A percentile compares a stretch with the other conserved stretches of the same genome.
Evolutionary conservation across 352 stramenopile genomes (phyloP).

Genomic region (Pythium dissotocum): DNA sequence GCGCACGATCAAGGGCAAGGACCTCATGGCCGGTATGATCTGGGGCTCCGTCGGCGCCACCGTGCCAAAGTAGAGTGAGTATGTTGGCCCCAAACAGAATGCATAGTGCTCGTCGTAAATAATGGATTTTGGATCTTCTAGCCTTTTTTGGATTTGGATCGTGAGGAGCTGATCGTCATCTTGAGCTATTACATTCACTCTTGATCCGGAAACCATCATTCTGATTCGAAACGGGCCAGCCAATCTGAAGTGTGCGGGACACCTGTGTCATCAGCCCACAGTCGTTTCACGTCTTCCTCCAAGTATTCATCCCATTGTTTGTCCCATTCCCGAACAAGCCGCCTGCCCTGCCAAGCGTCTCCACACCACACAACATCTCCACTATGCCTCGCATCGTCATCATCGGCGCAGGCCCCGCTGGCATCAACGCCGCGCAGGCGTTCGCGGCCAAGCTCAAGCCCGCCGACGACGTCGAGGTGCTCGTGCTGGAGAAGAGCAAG

Average conservation of each 20-base stretch:
- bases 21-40: conserved; percentile 43
- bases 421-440: conserved; percentile 43
- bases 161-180: not conserved
- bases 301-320: no score
- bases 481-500: conserved; percentile 59
- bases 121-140: no score
- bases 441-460: conserved; percentile 41
- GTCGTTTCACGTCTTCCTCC: no score
- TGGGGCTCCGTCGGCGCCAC: conserved; percentile 38
- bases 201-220: not conserved
- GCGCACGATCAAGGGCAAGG: conserved; percentile 44
- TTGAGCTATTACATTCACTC: not conserved
- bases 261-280: no score
- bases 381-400: conserved; percentile 47
- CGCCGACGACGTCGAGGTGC: conserved; percentile 43
- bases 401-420: conserved; percentile 55
- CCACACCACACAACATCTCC: no score
- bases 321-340: no score
- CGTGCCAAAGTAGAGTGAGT: not conserved
- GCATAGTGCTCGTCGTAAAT: no score
- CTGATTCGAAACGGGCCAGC: not conserved
- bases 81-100: no score
- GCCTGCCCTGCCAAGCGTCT: no score
- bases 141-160: not conserved
- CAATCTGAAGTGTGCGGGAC: no score